These are phyloP conservation scores for Chamaecrista fasciculata DNA, from an alignment of 306 rosid species.

Conservation along the genomic window DNA sequence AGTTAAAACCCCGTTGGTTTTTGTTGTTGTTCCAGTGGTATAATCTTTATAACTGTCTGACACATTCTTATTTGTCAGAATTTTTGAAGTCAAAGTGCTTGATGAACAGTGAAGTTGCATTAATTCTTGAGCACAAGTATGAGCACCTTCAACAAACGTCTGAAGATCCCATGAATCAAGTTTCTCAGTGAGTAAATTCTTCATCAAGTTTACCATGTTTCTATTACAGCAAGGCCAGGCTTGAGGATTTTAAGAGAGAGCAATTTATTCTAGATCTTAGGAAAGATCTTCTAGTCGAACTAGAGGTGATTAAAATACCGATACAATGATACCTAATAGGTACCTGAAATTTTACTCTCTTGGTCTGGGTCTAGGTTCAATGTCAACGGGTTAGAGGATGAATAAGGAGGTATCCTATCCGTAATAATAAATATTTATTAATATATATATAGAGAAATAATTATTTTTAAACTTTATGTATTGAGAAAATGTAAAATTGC, in stretches of 20 bases:
- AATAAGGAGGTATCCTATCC: no score
- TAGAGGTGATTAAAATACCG: no score
- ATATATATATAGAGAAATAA: no score
- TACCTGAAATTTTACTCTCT: no score
- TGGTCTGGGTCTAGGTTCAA: no score
- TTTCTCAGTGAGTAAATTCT: slow-evolving; percentile 72
- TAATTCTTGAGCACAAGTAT: slow-evolving; percentile 93
- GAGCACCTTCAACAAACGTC: slow-evolving; percentile 96
- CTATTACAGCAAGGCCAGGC: neutral
- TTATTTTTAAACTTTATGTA: no score
- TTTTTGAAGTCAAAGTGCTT: slow-evolving; percentile 93
- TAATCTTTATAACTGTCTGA: neutral
- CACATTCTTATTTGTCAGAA: slow-evolving; percentile 44
- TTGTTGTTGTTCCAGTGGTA: slow-evolving; percentile 12
- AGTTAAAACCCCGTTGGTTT: neutral
- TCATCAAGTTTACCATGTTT: neutral
- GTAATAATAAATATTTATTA: no score
- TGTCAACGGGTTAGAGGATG: no score
- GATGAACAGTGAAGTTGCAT: slow-evolving; percentile 92
- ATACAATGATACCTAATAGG: no score
- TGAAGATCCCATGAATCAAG: slow-evolving; percentile 85
- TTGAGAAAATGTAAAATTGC: no score
- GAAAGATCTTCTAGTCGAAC: no score
- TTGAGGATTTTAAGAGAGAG: neutral
- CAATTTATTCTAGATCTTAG: neutral